Base-by-base conservation (phyloP, 495 filamentous ascomycete species). In the Penicillium mononematosum region DNA sequence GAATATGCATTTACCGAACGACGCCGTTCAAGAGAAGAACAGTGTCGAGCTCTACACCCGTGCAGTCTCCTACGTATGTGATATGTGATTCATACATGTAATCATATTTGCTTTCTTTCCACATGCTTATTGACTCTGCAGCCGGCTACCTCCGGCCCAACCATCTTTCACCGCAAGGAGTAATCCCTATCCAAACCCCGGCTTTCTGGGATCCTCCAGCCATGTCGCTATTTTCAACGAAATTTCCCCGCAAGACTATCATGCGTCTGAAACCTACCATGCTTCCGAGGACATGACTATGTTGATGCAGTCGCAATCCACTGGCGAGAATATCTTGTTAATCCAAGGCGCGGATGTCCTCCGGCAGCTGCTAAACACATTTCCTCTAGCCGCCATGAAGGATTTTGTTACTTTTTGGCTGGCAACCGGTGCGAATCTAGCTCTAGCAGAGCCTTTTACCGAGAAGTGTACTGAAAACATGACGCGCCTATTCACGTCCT, bases 171-270 rank as follows among this genome's bases (percentile, higher is more conserved):
- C 45, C 12, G 57, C 66, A 29, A 61, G 64, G 31, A 63, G 60
- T 32, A 70, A 68, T 45, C 65, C 64, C 20, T 76, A 77, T 56
- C 75, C 74, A 2, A 78, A 78, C 45, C 75, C 75, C 3, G 75
- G 75, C 9, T 77, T 69, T 58, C 55, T 77, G 29, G 75, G 74
- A 11, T 70, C 67, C 16, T 75, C 74, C 5, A 77, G 74, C 45
- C 73, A 77, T 65, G 67, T 63, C 16, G 68, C 73, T 12, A 74
- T 78, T 32, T 73, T 77, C 47, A 69, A 72, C n/a, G 70, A 78
- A 53, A 69, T 78, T 34, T 61, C 64, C 5, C 55, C 63, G 2
- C 64, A 70, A 43, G 58, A 57, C 11, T 61, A 65, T 34, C 54
- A 54, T 38, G 44, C 39, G 7, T 38, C 56, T 2, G 31, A 41